Conservation (phyloP, 192 early-diverging fungal genomes). For the Globomyces pollinis-pini region DNA sequence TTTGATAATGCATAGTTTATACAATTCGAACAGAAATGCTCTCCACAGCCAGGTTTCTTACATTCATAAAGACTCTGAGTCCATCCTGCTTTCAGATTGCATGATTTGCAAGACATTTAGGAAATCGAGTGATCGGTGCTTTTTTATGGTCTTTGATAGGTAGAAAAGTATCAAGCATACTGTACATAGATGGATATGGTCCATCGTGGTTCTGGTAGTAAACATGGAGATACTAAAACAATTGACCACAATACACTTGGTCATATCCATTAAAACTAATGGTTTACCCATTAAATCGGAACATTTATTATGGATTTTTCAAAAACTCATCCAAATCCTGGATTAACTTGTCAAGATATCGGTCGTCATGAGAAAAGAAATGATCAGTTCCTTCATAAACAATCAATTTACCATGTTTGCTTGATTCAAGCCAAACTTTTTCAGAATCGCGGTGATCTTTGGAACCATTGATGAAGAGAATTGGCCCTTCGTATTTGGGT, state of each 20-base stretch:
- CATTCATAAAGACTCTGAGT: background rate
- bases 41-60: background rate
- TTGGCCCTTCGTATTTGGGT: constrained; percentile 10
- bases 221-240: no score
- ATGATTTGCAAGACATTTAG: background rate
- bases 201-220: no score
- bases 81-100: no score
- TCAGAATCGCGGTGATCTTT: constrained; percentile 18
- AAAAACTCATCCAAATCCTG: constrained; percentile 12
- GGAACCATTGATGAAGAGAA: constrained; percentile 18
- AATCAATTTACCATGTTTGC: constrained; percentile 6
- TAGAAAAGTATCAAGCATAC: no score
- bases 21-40: background rate
- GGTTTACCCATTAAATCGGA: no score
- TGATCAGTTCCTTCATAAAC: constrained; percentile 22
- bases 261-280: no score
- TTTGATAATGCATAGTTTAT: background rate
- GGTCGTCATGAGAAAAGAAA: constrained; percentile 18
- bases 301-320: background rate
- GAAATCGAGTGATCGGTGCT: no score
- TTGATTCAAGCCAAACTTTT: constrained; percentile 14
- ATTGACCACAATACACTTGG: no score
- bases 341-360: constrained; percentile 14
- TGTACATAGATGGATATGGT: no score
- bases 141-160: no score